Base-by-base conservation (phyloP, 2,329 filamentous ascomycete species). In the Aspergillus sp. region DNA sequence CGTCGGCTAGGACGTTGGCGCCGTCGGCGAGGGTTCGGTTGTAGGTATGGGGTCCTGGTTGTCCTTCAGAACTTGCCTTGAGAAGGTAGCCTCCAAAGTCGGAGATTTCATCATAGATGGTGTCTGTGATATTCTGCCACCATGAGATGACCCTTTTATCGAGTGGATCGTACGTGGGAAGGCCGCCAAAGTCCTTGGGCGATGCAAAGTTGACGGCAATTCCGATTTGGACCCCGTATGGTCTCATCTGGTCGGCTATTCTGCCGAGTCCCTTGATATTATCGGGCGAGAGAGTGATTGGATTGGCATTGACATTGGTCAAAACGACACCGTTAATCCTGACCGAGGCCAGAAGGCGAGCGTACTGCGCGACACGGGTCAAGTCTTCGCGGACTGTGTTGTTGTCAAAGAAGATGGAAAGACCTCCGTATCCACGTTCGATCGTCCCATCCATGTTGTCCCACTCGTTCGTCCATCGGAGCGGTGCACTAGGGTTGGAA, bases 401-500 rank as follows among this genome's bases (percentile, higher is more conserved):
- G 56, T 86, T 76, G 50, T 79, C 75, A 74, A 91, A 91, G 76
- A 91, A 91, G 59, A 91, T 89, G 0, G 88, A 91, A 0, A 81
- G 76, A 0, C 89, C 89, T 3, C 82, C 89, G 66, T 89, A 91
- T 19, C 89, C 89, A 57, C 89, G 80, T 72, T 91, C 89, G 49
- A 91, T 87, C 46, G 82, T 86, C 13, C 88, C 77, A 61, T 89
- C 84, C 72, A 91, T 78, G 66, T 91, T 91, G 71, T 91, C 88
- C 89, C 89, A 91, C 66, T 91, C 84, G 69, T 91, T 91, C 0
- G 86, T 83, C 89, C 89, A 91, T 65, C 89, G 82, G 47, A 91
- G 84, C 0, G 84, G 84, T 0, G 84, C 86, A 60, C 82, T 80
- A 0, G 88, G 87, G 64, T 84, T 89, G 8, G 81, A 82, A 2